Evolutionary conservation across 75 land plant species (phyloP).

Genomic region (Cunninghamia lanceolata): DNA sequence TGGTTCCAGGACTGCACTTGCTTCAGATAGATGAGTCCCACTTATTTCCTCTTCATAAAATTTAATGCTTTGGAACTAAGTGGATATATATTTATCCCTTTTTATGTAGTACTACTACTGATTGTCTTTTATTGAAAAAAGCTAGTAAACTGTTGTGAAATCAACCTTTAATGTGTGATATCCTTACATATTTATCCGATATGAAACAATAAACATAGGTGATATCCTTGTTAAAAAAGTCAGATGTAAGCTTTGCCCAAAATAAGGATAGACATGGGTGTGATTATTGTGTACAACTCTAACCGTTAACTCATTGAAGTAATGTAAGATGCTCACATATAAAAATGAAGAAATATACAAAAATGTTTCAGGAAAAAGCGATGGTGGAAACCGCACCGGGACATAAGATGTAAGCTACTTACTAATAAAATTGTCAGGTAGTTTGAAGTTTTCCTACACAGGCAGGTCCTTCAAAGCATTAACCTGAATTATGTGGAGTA

Average conservation of each 20-base stretch:
- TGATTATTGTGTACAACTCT: neutral
- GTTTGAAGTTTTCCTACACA: neutral
- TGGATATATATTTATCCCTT: too few species aligned
- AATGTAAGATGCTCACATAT: neutral
- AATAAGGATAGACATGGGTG: neutral
- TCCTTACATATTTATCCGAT: too few species aligned
- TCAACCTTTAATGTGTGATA: too few species aligned
- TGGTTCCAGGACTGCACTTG: too few species aligned
- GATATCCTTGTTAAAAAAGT: neutral
- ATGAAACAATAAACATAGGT: too few species aligned
- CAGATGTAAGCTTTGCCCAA: neutral
- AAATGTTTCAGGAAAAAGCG: neutral
- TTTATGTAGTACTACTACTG: too few species aligned
- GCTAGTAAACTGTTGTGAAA: too few species aligned
- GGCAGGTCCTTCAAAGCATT: neutral
- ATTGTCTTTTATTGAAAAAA: too few species aligned
- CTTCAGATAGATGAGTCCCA: too few species aligned
- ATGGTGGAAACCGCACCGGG: neutral
- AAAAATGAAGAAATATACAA: too few species aligned
- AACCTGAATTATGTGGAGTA: neutral
- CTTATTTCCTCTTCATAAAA: too few species aligned
- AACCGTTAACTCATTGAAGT: neutral
- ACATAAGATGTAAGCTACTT: neutral
- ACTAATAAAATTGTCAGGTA: neutral
- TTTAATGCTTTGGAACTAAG: too few species aligned